phyloP scores from a whole-genome alignment of 306 rosid genomes.

The Casuarina glauca region DNA sequence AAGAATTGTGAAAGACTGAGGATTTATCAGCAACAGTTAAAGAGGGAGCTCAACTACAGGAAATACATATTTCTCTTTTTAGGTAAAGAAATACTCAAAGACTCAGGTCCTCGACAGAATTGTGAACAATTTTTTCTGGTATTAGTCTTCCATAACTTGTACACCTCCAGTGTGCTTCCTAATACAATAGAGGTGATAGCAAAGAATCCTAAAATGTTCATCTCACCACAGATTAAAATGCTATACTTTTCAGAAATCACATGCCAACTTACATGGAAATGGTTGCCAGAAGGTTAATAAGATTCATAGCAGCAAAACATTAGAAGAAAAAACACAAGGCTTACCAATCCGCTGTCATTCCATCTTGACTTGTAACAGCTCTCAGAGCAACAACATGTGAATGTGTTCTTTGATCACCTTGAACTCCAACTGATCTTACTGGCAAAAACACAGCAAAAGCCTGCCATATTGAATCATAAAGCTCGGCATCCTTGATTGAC shows the following conservation, averaged over 20 bases:
- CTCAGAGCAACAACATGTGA: constrained; percentile 92
- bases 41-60: background rate
- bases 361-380: constrained; percentile 99
- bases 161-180: background rate
- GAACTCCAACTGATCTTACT: constrained; percentile 86
- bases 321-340: constrained; percentile 21
- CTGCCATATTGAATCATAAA: constrained; percentile 95
- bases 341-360: constrained; percentile 99
- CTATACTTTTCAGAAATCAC: background rate
- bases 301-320: constrained; percentile 3
- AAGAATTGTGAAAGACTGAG: background rate
- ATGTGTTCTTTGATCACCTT: constrained; percentile 95
- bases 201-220: background rate
- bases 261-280: background rate
- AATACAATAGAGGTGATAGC: background rate
- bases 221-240: background rate
- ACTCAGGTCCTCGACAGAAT: background rate
- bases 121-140: background rate
- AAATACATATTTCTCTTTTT: background rate
- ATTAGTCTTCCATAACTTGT: background rate
- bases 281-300: background rate
- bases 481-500: constrained; percentile 87
- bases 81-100: background rate
- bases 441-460: constrained; percentile 98
- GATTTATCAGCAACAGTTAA: background rate